Conservation (phyloP, 208 protist genomes). For the Herpetomonas muscarum region DNA sequence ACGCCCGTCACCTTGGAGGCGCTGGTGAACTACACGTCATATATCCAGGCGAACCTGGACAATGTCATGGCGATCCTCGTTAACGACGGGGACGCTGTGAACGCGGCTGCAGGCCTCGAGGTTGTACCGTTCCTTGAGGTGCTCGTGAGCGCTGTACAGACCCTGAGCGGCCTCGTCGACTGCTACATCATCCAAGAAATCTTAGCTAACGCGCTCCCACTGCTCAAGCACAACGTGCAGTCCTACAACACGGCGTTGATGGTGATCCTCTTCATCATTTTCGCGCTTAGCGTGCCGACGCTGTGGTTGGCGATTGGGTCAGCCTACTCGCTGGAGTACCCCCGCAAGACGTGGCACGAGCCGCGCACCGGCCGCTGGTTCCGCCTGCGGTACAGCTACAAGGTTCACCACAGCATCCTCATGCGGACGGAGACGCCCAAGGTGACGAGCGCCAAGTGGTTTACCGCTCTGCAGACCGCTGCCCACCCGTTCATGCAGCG, state of each 20-base stretch:
- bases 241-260: conserved; percentile 25
- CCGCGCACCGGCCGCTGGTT: conserved; percentile 36
- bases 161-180: conserved; percentile 21
- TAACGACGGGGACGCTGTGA: conserved; percentile 7
- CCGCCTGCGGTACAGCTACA: conserved; percentile 36
- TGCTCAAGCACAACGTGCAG: conserved; percentile 17
- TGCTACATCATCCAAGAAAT: conserved; percentile 29
- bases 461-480: conserved; percentile 8
- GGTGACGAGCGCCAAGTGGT: not conserved
- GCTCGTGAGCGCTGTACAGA: conserved; percentile 10
- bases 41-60: conserved; percentile 21
- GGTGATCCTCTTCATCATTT: conserved; percentile 24
- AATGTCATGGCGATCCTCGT: conserved; percentile 16
- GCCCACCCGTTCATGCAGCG: conserved; percentile 23
- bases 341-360: conserved; percentile 25
- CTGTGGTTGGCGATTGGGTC: conserved; percentile 4
- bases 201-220: conserved; percentile 15
- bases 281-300: conserved; percentile 17
- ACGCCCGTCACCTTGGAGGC: conserved; percentile 17
- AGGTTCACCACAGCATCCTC: conserved; percentile 17
- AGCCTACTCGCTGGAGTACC: conserved; percentile 16
- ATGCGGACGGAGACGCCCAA: conserved; percentile 1
- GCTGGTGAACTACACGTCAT: conserved; percentile 23
- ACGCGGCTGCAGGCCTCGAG: conserved; percentile 5
- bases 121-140: conserved; percentile 17